Conservation (phyloP, 345 rosid species). For the Capsella bursapastoris region DNA sequence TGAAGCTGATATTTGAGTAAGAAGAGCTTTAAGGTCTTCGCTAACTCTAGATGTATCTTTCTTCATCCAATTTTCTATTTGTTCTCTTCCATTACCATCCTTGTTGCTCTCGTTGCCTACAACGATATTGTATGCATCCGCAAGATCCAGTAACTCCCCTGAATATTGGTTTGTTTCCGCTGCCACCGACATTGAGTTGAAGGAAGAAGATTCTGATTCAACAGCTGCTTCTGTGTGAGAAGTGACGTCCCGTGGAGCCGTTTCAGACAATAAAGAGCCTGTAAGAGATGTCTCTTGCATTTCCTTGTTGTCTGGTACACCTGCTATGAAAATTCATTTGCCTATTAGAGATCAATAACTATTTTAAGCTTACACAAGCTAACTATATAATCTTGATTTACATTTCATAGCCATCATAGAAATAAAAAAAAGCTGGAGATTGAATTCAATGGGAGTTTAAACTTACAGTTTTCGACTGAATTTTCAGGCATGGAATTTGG, state of each 20-base stretch:
- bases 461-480: slow-evolving; percentile 60
- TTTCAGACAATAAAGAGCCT: slow-evolving; percentile 46
- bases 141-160: slow-evolving; percentile 62
- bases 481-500: slow-evolving; percentile 46
- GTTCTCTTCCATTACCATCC: slow-evolving; percentile 51
- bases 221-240: slow-evolving; percentile 27
- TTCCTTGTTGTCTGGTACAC: slow-evolving; percentile 44
- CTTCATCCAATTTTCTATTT: slow-evolving; percentile 63
- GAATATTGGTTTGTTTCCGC: slow-evolving; percentile 49
- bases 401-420: background rate
- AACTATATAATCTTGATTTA: background rate
- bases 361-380: background rate
- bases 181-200: slow-evolving; percentile 46
- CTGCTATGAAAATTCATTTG: slow-evolving; percentile 42
- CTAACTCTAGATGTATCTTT: slow-evolving; percentile 77
- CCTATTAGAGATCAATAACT: slow-evolving; percentile 19
- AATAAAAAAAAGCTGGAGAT: slow-evolving; percentile 10
- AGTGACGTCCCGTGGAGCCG: slow-evolving; percentile 17
- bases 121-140: slow-evolving; percentile 83
- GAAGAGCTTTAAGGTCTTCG: slow-evolving; percentile 70
- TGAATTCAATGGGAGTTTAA: background rate
- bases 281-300: slow-evolving; percentile 46
- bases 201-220: slow-evolving; percentile 42
- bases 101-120: slow-evolving; percentile 65
- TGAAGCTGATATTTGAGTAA: slow-evolving; percentile 75